These are phyloP conservation scores for Geotrichum reessii DNA, from an alignment of 1,139 yeast species.

Conservation along the genomic window DNA sequence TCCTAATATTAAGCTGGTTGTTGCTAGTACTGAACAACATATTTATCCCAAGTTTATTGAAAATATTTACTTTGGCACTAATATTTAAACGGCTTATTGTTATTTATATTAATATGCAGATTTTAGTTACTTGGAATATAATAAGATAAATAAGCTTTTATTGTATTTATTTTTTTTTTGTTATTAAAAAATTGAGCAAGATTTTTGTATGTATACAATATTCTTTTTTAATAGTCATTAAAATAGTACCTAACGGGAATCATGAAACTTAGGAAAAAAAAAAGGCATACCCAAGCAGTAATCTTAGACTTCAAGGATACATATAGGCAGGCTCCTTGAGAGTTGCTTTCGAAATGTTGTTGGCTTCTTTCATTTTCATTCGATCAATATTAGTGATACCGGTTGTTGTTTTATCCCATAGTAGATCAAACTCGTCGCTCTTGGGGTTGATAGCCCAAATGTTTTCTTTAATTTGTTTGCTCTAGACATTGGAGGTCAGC, in stretches of 20 bases:
- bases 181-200: too few relatives aligned
- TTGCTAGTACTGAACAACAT: conserved; percentile 51
- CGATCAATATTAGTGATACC: conserved; percentile 47
- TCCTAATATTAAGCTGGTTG: conserved; percentile 59
- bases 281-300: background rate
- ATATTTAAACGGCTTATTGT: background rate
- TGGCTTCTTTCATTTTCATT: conserved; percentile 51
- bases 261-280: background rate
- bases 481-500: conserved; percentile 8
- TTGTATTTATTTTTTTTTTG: too few relatives aligned
- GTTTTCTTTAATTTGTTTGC: conserved; percentile 69
- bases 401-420: conserved; percentile 49
- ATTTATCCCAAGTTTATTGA: conserved; percentile 65
- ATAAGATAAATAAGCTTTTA: background rate
- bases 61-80: conserved; percentile 72
- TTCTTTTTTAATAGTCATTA: too few relatives aligned
- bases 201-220: too few relatives aligned
- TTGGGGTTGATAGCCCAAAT: conserved; percentile 58
- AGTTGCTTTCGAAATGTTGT: conserved; percentile 39
- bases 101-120: background rate
- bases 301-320: background rate
- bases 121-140: background rate
- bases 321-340: conserved; percentile 3
- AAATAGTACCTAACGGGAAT: background rate
- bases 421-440: conserved; percentile 50